A percentile compares a stretch with the other conserved stretches of the same genome.
These are phyloP conservation scores for Neolentinus lepideus DNA, from an alignment of 1,284 basidiomycete species.

Conservation along the genomic window DNA sequence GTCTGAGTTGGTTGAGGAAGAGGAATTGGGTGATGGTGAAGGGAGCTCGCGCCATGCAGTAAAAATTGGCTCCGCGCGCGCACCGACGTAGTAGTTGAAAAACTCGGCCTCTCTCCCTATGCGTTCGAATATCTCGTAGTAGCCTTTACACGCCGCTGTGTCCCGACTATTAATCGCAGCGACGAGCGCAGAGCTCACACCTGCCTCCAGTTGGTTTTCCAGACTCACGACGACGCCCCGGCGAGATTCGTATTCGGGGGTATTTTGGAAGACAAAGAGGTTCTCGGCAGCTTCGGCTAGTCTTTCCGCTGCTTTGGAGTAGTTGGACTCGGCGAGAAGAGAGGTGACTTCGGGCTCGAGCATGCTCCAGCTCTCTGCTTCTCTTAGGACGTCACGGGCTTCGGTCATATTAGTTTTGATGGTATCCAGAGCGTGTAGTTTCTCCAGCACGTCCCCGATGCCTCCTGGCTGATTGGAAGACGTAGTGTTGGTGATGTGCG, in stretches of 20 bases:
- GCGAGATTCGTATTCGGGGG: slow-evolving; percentile 80
- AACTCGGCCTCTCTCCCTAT: slow-evolving; percentile 91
- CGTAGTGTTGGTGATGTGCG: slow-evolving; percentile 42
- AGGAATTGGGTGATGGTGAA: slow-evolving; percentile 37
- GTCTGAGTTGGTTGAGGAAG: slow-evolving; percentile 19
- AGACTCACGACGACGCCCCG: slow-evolving; percentile 80
- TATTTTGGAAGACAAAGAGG: slow-evolving; percentile 88
- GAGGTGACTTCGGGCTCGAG: slow-evolving; percentile 86
- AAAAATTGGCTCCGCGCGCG: slow-evolving; percentile 58
- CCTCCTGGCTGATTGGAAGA: slow-evolving; percentile 40
- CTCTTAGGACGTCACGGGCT: slow-evolving; percentile 77
- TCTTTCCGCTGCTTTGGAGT: slow-evolving; percentile 82
- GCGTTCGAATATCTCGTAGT: slow-evolving; percentile 81
- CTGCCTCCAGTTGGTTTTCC: slow-evolving; percentile 90
- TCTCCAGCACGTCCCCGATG: slow-evolving; percentile 61
- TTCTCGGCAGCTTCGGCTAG: slow-evolving; percentile 81
- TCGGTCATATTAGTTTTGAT: slow-evolving; percentile 83
- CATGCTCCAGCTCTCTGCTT: slow-evolving; percentile 92
- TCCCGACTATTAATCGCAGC: slow-evolving; percentile 76
- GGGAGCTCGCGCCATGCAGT: slow-evolving; percentile 59
- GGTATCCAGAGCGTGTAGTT: slow-evolving; percentile 72
- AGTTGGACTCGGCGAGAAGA: slow-evolving; percentile 70
- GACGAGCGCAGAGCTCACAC: slow-evolving; percentile 79
- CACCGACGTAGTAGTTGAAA: slow-evolving; percentile 87
- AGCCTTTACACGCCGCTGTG: slow-evolving; percentile 63